A percentile compares a stretch with the other conserved stretches of the same genome.
These are phyloP conservation scores for Puccinia coronata DNA, from an alignment of 1,284 basidiomycete species.

Conservation along the genomic window DNA sequence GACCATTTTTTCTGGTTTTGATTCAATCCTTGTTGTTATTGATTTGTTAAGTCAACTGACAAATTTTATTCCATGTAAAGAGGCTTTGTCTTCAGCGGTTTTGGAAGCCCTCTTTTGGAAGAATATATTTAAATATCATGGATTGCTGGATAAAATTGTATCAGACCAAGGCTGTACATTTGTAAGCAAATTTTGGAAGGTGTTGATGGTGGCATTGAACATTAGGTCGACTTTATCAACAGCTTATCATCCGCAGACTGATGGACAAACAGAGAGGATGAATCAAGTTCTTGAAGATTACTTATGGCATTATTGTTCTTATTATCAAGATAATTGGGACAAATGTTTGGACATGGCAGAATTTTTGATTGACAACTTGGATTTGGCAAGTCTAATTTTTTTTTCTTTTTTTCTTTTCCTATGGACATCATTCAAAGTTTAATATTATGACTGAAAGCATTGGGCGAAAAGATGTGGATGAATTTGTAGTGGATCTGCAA, in stretches of 20 bases:
- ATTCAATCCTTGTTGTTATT: slow-evolving; percentile 15
- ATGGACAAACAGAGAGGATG: background rate
- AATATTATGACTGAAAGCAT: background rate
- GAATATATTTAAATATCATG: background rate
- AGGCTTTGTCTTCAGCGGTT: background rate
- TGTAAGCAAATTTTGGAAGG: background rate
- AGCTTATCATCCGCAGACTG: slow-evolving; percentile 22
- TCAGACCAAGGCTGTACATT: background rate
- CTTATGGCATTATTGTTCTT: slow-evolving; percentile 51
- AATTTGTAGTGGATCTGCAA: background rate
- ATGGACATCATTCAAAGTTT: slow-evolving; percentile 1
- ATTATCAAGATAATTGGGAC: slow-evolving; percentile 53
- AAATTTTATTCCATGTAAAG: slow-evolving; percentile 27
- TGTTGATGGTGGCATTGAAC: background rate
- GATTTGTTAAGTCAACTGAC: background rate
- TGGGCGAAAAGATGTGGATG: background rate
- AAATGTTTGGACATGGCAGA: slow-evolving; percentile 55
- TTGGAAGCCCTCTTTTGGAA: background rate
- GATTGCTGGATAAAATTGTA: slow-evolving; percentile 12
- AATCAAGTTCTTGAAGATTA: slow-evolving; percentile 45
- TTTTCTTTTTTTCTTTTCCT: slow-evolving; percentile 4
- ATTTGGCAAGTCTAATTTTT: background rate
- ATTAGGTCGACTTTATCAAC: background rate
- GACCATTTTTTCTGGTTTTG: background rate
- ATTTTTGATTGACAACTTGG: slow-evolving; percentile 53